phyloP scores from a whole-genome alignment of 768 basidiomycete species.

The Kwoniella dendrophila region DNA sequence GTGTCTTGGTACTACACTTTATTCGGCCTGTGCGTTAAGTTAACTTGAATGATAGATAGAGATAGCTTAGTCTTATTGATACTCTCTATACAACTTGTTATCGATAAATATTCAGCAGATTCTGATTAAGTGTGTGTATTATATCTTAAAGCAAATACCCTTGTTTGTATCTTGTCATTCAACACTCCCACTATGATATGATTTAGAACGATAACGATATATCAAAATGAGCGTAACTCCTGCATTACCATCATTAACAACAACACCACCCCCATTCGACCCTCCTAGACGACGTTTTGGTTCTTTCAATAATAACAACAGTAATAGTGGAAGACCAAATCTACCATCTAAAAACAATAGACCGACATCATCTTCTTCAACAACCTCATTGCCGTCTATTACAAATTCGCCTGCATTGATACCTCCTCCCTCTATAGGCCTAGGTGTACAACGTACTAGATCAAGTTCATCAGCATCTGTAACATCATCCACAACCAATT shows the following conservation, averaged over 20 bases:
- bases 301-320: slow-evolving; percentile 14
- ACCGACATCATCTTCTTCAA: slow-evolving; percentile 25
- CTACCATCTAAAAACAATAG: background rate
- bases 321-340: background rate
- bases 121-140: too few relatives aligned
- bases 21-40: too few relatives aligned
- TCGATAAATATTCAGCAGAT: too few relatives aligned
- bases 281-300: slow-evolving; percentile 39
- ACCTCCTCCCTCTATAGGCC: slow-evolving; percentile 21
- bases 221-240: slow-evolving; percentile 7
- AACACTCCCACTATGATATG: slow-evolving; percentile 1
- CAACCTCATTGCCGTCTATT: slow-evolving; percentile 7
- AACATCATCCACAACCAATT: slow-evolving; percentile 4
- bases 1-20: too few relatives aligned
- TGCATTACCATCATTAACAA: slow-evolving; percentile 7
- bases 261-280: slow-evolving; percentile 24
- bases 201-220: background rate
- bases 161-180: background rate
- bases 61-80: too few relatives aligned
- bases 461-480: slow-evolving; percentile 34
- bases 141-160: background rate
- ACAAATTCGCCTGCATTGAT: slow-evolving; percentile 18
- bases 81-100: too few relatives aligned
- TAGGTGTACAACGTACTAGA: slow-evolving; percentile 29
- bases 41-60: too few relatives aligned